These are phyloP conservation scores for Echinochloa phyllopogon DNA, from an alignment of 176 grass and related monocot genomes.

Conservation along the genomic window DNA sequence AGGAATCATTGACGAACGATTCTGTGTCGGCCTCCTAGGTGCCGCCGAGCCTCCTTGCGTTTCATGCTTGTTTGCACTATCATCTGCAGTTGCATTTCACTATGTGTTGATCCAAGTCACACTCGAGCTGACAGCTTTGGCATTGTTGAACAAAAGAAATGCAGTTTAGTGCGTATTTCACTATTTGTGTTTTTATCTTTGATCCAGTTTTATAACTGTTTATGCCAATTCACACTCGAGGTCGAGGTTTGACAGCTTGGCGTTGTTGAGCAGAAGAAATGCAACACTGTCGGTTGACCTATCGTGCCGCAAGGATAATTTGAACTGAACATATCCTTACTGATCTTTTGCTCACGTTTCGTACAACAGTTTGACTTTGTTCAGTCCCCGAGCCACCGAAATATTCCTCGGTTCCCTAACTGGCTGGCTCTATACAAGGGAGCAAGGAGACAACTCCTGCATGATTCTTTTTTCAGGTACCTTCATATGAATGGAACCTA, in stretches of 20 bases:
- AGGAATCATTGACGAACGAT: neutral
- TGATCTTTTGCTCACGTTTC: slow-evolving; percentile 27
- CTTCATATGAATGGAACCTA: slow-evolving; percentile 37
- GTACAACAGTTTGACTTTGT: slow-evolving; percentile 35
- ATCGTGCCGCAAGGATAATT: neutral
- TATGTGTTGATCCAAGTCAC: too few relatives aligned
- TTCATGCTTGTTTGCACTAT: too few relatives aligned
- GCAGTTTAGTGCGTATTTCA: too few relatives aligned
- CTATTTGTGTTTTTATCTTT: too few relatives aligned
- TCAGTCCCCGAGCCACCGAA: slow-evolving; percentile 1
- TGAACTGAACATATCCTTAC: slow-evolving; percentile 13
- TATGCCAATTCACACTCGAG: neutral
- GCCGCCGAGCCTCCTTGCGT: too few relatives aligned
- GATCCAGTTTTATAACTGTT: too few relatives aligned
- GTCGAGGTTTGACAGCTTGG: neutral
- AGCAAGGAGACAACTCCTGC: slow-evolving; percentile 7
- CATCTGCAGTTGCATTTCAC: too few relatives aligned
- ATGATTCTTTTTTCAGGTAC: neutral
- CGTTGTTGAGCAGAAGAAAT: neutral
- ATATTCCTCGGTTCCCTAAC: slow-evolving; percentile 40
- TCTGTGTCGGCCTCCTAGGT: neutral
- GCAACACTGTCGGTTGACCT: slow-evolving; percentile 2
- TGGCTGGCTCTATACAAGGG: neutral
- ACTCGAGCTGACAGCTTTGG: too few relatives aligned
- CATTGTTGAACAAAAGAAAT: too few relatives aligned